Base-by-base conservation (phyloP, 305 asterid genomes). In the Fraxinus paxiana region DNA sequence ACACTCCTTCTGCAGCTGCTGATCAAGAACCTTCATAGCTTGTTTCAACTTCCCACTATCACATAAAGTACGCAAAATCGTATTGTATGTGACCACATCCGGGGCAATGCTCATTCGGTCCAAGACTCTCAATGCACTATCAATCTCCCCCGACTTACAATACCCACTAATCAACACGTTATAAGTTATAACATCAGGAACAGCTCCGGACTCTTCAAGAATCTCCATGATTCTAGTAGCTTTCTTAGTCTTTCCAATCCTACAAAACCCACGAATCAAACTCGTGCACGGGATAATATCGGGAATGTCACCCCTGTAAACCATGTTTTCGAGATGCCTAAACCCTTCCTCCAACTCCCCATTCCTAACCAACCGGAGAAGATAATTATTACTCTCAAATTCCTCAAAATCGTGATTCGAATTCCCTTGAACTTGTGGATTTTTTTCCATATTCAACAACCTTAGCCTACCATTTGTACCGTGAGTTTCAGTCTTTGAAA, bases 121-220 rank as follows among this genome's bases (percentile, higher is more conserved):
- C 85, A 95, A 79, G 24, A 91, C 83, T 77, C 85, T 86, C 91
- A 95, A 79, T 0, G 98, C 98, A 18, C 86, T 89, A 26, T 82
- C 59, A 17, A 93, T 85, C 90, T 93, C 98, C 46, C 98, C 97
- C 0, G 92, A 90, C 86, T 87, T 93, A 56, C 98, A 93, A 80
- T 88, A 92, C 41, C 98, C 98, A 73, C 95, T 90, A 37, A 95
- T 95, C 91, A 95, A 84, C 70, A 93, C 94, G 77, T 95, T 93
- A 80, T 95, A 93, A 15, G 98, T 91, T 24, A 92, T 93, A 73
- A 95, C 97, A 90, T 95, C 98, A 5, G 96, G 98, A 28, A 89
- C 96, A 5, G 97, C 97, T 76, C 98, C 97, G 0, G 98, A 92
- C 2, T 88, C 91, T 88, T 95, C 97, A 0, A 95, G 93, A 83